Evolutionary conservation across 139 green algal genomes (phyloP).

Genomic region (Chlamydomonas incerta): DNA sequence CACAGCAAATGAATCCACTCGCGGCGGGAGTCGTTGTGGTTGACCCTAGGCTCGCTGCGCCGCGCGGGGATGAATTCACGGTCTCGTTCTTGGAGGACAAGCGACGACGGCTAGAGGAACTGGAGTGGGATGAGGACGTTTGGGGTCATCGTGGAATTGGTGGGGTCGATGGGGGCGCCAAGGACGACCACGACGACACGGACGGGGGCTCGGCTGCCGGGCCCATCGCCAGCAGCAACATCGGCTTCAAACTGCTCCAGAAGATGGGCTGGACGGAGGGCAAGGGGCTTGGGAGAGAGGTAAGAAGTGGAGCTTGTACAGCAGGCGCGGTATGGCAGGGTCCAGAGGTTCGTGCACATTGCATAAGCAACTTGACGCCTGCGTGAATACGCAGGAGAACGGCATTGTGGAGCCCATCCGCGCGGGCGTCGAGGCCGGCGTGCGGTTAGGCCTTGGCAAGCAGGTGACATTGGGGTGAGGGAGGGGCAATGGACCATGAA

Average conservation of each 20-base stretch:
- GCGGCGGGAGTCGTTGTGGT: conserved; percentile 18
- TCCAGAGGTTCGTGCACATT: no score
- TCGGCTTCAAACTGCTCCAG: conserved; percentile 85
- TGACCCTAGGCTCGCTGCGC: conserved; percentile 32
- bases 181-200: background rate
- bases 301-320: no score
- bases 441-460: conserved; percentile 86
- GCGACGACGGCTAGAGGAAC: background rate
- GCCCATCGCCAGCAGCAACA: conserved; percentile 66
- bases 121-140: conserved; percentile 4
- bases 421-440: conserved; percentile 70
- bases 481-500: no score
- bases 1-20: background rate
- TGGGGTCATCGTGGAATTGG: background rate
- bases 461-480: conserved; percentile 23
- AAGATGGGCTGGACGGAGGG: conserved; percentile 88
- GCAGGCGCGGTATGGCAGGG: no score
- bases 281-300: conserved; percentile 73
- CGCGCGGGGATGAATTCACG: conserved; percentile 38
- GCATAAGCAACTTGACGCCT: no score
- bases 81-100: conserved; percentile 31
- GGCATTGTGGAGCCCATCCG: conserved; percentile 84
- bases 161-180: background rate
- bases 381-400: conserved; percentile 31
- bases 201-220: background rate